Evolutionary conservation across 257 asterid genomes (phyloP), one percentile per base, ranked within the genome.

Genomic region (Solanum raphanifolium): DNA sequence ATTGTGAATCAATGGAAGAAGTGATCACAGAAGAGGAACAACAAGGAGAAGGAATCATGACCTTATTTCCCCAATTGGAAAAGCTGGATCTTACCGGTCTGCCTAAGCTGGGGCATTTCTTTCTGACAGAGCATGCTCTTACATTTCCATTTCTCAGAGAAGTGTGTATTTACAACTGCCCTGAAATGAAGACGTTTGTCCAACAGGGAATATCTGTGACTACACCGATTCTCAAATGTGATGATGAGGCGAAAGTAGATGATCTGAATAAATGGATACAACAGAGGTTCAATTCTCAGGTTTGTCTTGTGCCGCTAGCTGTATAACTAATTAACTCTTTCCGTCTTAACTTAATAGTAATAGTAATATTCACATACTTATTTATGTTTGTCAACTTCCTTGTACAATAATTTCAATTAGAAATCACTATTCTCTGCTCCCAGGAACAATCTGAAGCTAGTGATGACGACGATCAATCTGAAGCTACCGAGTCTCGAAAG

Each of bases 1-100:
- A 0, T 0, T 73, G 82, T 73, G 1, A 1, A 3, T 73, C 29
- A 34, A 34, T 73, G 48, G 31, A 73, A 73, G 16, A 73, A 73
- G 46, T 73, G 27, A 73, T 73, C 27, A 34, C 8, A 18, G 1
- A 3, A 72, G 43, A 72, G 5, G 39, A 31, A 32, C 13, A 21
- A 60, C 29, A 66, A 66, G 74, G 20, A 27, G 74, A 25, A 66
- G 34, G 3, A 68, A 68, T 68, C 36, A 29, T 68, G 10, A 12
- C 75, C 36, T 68, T 68, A 27, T 27, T 68, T 27, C 36, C 36
- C 36, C 36, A 0, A 4, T 68, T 68, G 35, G 2, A 13, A 68
- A 0, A 13, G 5, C 38, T 69, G 36, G 0, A 0, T 0, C 38
- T 29, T 29, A 0, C 0, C 1, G 0, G 0, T 0, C 23, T 69